Conservation (phyloP, 352 stramenopile genomes). For the Pythium vanterpoolii region DNA sequence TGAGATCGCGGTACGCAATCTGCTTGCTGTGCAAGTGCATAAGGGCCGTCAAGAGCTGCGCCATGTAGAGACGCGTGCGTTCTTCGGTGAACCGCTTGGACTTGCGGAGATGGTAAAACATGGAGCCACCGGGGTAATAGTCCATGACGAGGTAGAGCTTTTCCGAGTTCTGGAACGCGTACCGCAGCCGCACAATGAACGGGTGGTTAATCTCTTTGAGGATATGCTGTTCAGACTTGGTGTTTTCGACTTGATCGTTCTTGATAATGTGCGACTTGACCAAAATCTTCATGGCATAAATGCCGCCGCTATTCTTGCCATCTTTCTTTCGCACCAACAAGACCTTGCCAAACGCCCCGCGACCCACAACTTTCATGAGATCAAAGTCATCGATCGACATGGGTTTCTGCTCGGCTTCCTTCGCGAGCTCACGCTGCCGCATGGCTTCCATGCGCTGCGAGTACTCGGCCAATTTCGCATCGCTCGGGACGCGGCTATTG, state of each 20-base stretch:
- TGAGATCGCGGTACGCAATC: slow-evolving; percentile 88
- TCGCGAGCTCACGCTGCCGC: slow-evolving; percentile 66
- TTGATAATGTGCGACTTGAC: slow-evolving; percentile 92
- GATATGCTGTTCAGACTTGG: slow-evolving; percentile 88
- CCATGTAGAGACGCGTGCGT: slow-evolving; percentile 84
- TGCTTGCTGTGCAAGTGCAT: slow-evolving; percentile 89
- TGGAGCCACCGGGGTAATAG: slow-evolving; percentile 90
- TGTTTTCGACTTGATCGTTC: slow-evolving; percentile 93
- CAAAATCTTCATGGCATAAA: slow-evolving; percentile 95
- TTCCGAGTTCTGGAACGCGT: slow-evolving; percentile 86
- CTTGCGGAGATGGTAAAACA: slow-evolving; percentile 89
- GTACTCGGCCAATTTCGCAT: slow-evolving; percentile 65
- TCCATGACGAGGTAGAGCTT: slow-evolving; percentile 97
- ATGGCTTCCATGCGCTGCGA: slow-evolving; percentile 73
- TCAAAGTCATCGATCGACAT: slow-evolving; percentile 93
- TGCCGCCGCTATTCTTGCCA: slow-evolving; percentile 76
- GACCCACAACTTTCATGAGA: slow-evolving; percentile 93
- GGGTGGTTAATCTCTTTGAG: slow-evolving; percentile 89
- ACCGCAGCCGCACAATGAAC: slow-evolving; percentile 82
- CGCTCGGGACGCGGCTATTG: slow-evolving; percentile 30
- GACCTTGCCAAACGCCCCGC: slow-evolving; percentile 95
- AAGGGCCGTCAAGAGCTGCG: slow-evolving; percentile 79
- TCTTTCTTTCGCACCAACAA: slow-evolving; percentile 93
- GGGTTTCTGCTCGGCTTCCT: slow-evolving; percentile 64
- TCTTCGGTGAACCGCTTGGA: slow-evolving; percentile 86